These are phyloP conservation scores for Trichoderma oligosporum DNA, from an alignment of 2,329 filamentous ascomycete species.

Conservation along the genomic window DNA sequence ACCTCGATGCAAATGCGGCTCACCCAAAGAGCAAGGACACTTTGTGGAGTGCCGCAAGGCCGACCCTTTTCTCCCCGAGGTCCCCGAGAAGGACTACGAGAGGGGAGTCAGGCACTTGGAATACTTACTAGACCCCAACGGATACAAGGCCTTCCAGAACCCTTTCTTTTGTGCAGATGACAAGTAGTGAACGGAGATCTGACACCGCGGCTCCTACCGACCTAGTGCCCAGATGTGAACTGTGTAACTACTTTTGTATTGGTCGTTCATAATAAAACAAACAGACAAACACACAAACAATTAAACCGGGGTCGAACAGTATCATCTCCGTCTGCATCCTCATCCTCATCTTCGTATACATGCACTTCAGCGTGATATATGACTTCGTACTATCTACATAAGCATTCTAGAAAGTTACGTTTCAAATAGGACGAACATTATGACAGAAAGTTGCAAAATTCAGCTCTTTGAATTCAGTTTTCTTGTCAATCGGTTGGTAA, in stretches of 20 bases:
- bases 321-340: too few species aligned
- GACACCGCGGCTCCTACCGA: background rate
- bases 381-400: too few species aligned
- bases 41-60: background rate
- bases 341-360: too few species aligned
- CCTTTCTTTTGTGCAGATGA: background rate
- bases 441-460: too few species aligned
- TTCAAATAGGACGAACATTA: too few species aligned
- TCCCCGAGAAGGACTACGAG: background rate
- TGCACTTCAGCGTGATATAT: too few species aligned
- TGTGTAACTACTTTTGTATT: background rate
- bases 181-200: background rate
- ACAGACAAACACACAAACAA: background rate
- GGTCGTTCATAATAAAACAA: conserved; percentile 4
- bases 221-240: background rate
- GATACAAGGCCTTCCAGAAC: background rate
- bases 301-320: too few species aligned
- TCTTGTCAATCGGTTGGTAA: too few species aligned
- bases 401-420: too few species aligned
- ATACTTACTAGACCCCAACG: background rate
- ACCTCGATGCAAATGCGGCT: background rate
- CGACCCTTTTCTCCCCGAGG: background rate
- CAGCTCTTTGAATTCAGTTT: too few species aligned
- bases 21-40: background rate
- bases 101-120: background rate